Base-by-base conservation (phyloP, 345 rosid genomes). In the Boechera retrofracta region DNA sequence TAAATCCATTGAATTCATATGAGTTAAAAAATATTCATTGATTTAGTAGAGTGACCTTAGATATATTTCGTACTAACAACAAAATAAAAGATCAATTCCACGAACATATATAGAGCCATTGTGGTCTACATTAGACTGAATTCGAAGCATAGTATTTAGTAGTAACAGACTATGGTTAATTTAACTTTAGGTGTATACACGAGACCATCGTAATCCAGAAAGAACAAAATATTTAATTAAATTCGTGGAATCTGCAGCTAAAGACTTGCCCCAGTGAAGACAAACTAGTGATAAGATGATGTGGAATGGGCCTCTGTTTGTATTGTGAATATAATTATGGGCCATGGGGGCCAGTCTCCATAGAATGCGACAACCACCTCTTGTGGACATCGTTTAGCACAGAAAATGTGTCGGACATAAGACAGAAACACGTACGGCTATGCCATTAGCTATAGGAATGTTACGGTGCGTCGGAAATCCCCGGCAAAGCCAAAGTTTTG, bases 341-440 rank as follows among this genome's bases (percentile, higher is more conserved):
- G 76, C 76, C 76, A 15, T 77, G 67, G 80, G 72, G 60, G 12
- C 80, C 12, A 64, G 24, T 45, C 51, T 35, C 15, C 60, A 64
- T 45, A 62, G 31, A 41, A 70, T 44, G 70, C 64, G 80, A 76
- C 65, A 69, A 53, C 39, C 41, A 62, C 69, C 56, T 41, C 71
- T 53, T 42, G 60, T 44, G 10, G 10, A 21, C 15, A 59, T 39
- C 39, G 26, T 60, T 39, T 28, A 57, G 36, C n/a, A 16, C 49
- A 67, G 44, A 49, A 49, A 29, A 28, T 62, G 56, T 69, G 79
- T 52, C 64, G 63, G 69, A 15, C 15, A 39, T 53, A 52, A 51
- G 64, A 60, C 45, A 62, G 32, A 32, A 47, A 64, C 28, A 38
- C 9, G 15, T 39, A 68, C 74, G 29, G 31, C 31, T 70, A 1